These are phyloP conservation scores for Ganoderma sp. DNA, from an alignment of 1,284 basidiomycete genomes.

Conservation along the genomic window DNA sequence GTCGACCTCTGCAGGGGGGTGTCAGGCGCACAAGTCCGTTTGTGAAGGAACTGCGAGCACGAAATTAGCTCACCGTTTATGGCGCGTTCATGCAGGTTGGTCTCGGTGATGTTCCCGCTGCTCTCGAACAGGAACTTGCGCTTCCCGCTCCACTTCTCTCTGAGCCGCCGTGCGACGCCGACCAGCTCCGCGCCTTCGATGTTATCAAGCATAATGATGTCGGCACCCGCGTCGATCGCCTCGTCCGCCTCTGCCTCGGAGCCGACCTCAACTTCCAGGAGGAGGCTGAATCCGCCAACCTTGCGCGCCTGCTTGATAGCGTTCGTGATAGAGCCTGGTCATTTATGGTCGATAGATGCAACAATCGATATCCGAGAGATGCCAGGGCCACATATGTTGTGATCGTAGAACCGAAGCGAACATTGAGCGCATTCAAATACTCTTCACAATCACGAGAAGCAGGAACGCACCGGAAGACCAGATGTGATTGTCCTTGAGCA, in stretches of 20 bases:
- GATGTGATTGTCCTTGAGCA: constrained; percentile 99
- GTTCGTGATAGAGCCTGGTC: constrained; percentile 83
- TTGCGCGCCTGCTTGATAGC: constrained; percentile 86
- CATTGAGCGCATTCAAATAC: background rate
- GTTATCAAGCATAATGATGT: constrained; percentile 98
- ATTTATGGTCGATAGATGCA: background rate
- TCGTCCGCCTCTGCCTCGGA: constrained; percentile 92
- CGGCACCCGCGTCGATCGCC: constrained; percentile 94
- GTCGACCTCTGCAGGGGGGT: constrained; percentile 76
- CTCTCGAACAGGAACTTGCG: constrained; percentile 89
- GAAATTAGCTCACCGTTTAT: constrained; percentile 66
- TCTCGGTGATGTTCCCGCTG: constrained; percentile 91
- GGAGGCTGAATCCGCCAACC: constrained; percentile 91
- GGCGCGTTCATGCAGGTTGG: constrained; percentile 76
- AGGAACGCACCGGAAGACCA: constrained; percentile 86
- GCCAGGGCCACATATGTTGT: no score
- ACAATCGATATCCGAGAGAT: background rate
- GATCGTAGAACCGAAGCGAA: no score
- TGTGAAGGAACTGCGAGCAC: background rate
- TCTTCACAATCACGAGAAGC: background rate
- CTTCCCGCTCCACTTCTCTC: constrained; percentile 78
- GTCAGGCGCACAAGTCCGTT: constrained; percentile 12
- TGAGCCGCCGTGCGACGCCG: constrained; percentile 71
- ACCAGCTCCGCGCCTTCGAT: constrained; percentile 81
- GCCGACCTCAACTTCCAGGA: constrained; percentile 95